These are phyloP conservation scores for Tulasnella sp. DNA, from an alignment of 768 basidiomycete genomes.

Conservation along the genomic window DNA sequence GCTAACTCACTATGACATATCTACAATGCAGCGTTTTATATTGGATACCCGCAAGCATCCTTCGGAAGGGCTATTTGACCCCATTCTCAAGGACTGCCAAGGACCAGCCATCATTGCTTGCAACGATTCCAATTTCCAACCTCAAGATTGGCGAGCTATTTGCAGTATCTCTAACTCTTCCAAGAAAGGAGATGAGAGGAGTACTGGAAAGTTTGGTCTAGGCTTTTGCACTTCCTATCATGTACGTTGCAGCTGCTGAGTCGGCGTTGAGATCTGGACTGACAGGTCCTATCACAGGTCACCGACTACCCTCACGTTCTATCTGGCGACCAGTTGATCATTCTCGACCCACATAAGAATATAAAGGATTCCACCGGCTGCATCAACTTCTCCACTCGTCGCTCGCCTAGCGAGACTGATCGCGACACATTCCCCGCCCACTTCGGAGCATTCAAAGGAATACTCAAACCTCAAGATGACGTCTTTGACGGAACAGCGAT, in stretches of 20 bases:
- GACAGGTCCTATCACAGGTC: neutral
- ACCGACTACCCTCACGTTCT: slow-evolving; percentile 7
- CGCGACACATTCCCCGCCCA: neutral
- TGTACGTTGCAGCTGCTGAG: neutral
- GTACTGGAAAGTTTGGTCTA: neutral
- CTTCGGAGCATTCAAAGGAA: neutral
- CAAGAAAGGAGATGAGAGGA: neutral
- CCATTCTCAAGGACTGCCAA: neutral
- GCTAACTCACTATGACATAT: neutral
- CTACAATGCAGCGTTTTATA: neutral
- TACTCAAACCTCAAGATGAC: neutral
- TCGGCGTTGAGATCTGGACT: neutral
- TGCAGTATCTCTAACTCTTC: neutral
- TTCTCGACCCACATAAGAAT: slow-evolving; percentile 3
- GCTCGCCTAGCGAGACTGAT: neutral
- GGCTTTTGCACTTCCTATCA: slow-evolving; percentile 9
- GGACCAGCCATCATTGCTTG: slow-evolving; percentile 2
- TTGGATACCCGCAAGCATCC: neutral
- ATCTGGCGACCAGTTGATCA: neutral
- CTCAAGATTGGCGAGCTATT: neutral
- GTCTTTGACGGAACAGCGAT: slow-evolving; percentile 37
- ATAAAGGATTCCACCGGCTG: neutral
- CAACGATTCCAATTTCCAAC: neutral
- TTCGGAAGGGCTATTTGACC: neutral
- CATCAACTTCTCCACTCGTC: neutral